phyloP scores from a whole-genome alignment of 2,329 filamentous ascomycete species.

The Metarhizium humberi region DNA sequence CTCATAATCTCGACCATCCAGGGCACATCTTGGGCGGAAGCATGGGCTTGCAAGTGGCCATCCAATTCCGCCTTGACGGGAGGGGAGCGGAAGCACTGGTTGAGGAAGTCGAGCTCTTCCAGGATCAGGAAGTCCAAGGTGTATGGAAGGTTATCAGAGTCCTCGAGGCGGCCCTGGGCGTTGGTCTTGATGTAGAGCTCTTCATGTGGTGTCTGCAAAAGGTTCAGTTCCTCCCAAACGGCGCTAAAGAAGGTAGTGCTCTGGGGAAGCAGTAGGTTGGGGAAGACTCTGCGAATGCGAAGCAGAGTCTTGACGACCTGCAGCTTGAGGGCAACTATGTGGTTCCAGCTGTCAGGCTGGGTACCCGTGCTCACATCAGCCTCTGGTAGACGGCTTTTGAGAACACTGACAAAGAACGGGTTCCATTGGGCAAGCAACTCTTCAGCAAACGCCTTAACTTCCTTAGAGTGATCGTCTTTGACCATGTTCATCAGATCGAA shows the following conservation, averaged over 20 bases:
- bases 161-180: constrained; percentile 78
- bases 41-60: constrained; percentile 57
- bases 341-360: constrained; percentile 65
- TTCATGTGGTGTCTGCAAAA: constrained; percentile 64
- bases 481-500: constrained; percentile 97
- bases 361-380: constrained; percentile 34
- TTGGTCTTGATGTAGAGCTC: constrained; percentile 80
- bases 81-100: constrained; percentile 78
- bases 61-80: constrained; percentile 87
- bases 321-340: constrained; percentile 76
- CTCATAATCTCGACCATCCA: constrained; percentile 89
- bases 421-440: constrained; percentile 78
- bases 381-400: constrained; percentile 69
- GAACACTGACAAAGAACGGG: constrained; percentile 73
- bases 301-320: constrained; percentile 92
- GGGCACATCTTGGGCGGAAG: constrained; percentile 52
- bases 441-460: constrained; percentile 83
- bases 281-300: constrained; percentile 78
- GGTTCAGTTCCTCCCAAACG: constrained; percentile 79
- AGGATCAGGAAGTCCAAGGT: constrained; percentile 88
- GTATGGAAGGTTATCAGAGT: constrained; percentile 85
- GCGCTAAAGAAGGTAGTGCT: constrained; percentile 75
- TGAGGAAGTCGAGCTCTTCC: constrained; percentile 91
- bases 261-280: constrained; percentile 71
- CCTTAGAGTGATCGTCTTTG: constrained; percentile 80